A percentile compares a stretch with the other conserved stretches of the same genome.
Conservation (phyloP, 495 filamentous ascomycete genomes). For the Talaromyces adpressus region DNA sequence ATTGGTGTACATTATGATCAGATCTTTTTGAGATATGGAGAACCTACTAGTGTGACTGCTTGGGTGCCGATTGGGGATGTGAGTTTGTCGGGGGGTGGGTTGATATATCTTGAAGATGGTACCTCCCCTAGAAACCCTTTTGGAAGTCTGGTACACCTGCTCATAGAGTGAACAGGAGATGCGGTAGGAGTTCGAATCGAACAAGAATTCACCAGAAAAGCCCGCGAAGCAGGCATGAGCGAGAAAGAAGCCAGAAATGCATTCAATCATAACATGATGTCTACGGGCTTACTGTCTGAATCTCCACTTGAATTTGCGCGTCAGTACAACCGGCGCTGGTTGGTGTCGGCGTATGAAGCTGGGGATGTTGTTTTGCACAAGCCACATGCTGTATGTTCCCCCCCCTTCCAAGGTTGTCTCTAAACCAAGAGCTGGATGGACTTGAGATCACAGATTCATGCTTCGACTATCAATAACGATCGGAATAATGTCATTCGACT, state of each 20-base stretch:
- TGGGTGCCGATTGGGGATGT: conserved; percentile 62
- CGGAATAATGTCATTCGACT: conserved; percentile 47
- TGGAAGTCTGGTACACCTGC: too few species aligned
- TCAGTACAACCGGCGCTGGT: conserved; percentile 39
- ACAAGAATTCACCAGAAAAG: conserved; percentile 38
- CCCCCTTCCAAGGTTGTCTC: background rate
- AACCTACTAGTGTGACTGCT: conserved; percentile 50
- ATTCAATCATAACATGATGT: conserved; percentile 53
- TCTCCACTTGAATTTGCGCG: conserved; percentile 36
- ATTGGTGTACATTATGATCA: conserved; percentile 63
- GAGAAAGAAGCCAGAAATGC: conserved; percentile 45
- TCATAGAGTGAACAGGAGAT: conserved; percentile 16
- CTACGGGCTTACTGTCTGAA: conserved; percentile 41
- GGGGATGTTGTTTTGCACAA: conserved; percentile 56
- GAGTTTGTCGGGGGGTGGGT: conserved; percentile 46
- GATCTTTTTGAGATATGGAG: conserved; percentile 55
- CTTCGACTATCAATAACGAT: conserved; percentile 49
- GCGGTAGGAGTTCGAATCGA: conserved; percentile 39
- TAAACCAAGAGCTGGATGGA: background rate
- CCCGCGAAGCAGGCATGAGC: conserved; percentile 34
- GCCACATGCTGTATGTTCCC: conserved; percentile 39
- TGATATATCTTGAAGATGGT: conserved; percentile 56
- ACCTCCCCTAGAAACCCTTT: background rate
- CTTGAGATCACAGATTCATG: conserved; percentile 42
- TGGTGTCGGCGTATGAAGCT: conserved; percentile 50